Percentiles rank a stretch among this genome's conserved stretches.
phyloP scores from a whole-genome alignment of 2,329 filamentous ascomycete species.

The Penicillium brasilianum region DNA sequence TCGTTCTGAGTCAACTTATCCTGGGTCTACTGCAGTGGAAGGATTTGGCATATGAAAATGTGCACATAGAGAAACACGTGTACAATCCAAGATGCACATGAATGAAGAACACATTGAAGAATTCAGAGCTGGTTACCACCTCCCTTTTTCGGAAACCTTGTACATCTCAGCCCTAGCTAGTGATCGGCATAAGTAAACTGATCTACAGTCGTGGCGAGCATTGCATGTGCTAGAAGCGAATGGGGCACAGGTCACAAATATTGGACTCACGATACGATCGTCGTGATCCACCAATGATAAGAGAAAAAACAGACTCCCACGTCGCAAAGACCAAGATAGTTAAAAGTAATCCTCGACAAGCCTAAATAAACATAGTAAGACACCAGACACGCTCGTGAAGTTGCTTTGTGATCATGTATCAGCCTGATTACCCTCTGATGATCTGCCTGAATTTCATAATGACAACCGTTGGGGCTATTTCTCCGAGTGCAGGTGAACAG shows the following conservation, averaged over 20 bases:
- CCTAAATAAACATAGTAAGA: constrained; percentile 15
- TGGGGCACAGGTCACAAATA: neutral
- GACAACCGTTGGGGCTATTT: neutral
- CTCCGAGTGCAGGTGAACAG: neutral
- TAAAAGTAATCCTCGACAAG: constrained; percentile 2
- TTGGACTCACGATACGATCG: neutral
- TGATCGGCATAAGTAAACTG: neutral
- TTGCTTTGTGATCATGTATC: constrained; percentile 23
- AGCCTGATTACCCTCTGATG: constrained; percentile 5
- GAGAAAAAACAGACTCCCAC: too few species aligned
- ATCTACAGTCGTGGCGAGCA: neutral
- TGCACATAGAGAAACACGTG: neutral
- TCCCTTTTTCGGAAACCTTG: neutral
- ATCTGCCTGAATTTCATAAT: constrained; percentile 13
- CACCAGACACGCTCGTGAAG: constrained; percentile 17
- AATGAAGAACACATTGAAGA: neutral
- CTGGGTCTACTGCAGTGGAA: too few species aligned
- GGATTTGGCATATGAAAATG: neutral
- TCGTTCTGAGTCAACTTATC: neutral
- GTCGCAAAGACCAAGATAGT: too few species aligned
- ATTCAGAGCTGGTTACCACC: neutral
- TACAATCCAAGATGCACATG: neutral
- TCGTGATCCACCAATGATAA: neutral
- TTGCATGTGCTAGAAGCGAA: constrained; percentile 1
- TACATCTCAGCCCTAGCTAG: neutral